Evolutionary conservation across 257 asterid species (phyloP).

Genomic region (Ligustrum vulgare): DNA sequence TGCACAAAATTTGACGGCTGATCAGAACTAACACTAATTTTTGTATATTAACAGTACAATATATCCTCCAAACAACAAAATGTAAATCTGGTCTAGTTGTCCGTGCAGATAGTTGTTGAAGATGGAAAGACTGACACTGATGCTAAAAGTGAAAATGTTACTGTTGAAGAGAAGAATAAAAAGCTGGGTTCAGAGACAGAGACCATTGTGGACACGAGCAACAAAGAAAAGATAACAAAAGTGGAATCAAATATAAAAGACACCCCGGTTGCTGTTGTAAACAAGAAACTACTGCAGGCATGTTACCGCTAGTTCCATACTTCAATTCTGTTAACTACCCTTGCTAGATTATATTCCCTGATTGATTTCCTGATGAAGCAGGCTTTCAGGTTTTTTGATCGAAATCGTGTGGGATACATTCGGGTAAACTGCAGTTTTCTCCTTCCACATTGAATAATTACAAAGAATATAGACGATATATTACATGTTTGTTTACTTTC

Average conservation of each 20-base stretch:
- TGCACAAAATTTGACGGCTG: not conserved
- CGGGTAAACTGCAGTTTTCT: constrained; percentile 49
- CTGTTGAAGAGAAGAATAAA: constrained; percentile 29
- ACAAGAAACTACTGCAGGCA: constrained; percentile 82
- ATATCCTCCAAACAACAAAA: not conserved
- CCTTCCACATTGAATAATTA: not conserved
- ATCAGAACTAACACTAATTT: not conserved
- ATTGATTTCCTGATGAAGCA: constrained; percentile 32
- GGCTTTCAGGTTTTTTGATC: constrained; percentile 98
- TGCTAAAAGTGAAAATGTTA: constrained; percentile 30
- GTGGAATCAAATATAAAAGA: constrained; percentile 42
- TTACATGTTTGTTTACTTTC: constrained; percentile 24
- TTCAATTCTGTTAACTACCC: not conserved
- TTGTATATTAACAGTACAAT: not conserved
- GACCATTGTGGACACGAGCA: constrained; percentile 31
- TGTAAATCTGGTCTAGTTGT: constrained; percentile 16
- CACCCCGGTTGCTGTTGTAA: constrained; percentile 31
- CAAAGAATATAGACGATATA: not conserved
- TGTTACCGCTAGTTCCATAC: constrained; percentile 19
- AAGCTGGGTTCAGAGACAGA: constrained; percentile 33
- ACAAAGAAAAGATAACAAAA: constrained; percentile 40
- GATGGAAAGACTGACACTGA: constrained; percentile 37
- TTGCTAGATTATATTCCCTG: constrained; percentile 5
- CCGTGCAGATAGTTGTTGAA: constrained; percentile 42
- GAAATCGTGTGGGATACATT: constrained; percentile 80